Conservation (phyloP, 2,329 filamentous ascomycete species). For the Verticillium zaregamsianum region DNA sequence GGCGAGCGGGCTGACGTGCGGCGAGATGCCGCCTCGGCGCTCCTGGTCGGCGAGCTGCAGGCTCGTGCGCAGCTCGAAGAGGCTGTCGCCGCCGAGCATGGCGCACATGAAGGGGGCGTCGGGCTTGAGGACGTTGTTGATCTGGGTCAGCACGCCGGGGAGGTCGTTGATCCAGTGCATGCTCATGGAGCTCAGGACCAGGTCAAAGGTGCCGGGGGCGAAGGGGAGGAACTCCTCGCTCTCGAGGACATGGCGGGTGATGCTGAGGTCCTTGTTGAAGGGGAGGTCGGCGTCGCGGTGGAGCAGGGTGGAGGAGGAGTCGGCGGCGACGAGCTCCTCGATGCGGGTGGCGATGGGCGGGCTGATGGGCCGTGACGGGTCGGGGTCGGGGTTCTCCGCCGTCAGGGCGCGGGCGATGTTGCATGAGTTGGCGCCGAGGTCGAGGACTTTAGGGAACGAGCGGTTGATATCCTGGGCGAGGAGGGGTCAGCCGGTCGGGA, state of each 20-base stretch:
- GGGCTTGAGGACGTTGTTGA: constrained; percentile 83
- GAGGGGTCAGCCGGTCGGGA: neutral
- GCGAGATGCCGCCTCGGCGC: constrained; percentile 83
- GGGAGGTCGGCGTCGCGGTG: constrained; percentile 72
- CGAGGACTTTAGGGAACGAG: constrained; percentile 76
- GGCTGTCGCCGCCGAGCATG: constrained; percentile 92
- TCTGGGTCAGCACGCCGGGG: constrained; percentile 75
- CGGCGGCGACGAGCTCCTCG: constrained; percentile 70
- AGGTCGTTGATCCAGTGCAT: constrained; percentile 98
- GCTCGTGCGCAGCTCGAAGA: constrained; percentile 90
- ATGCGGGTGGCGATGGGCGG: constrained; percentile 69
- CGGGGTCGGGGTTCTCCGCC: constrained; percentile 61
- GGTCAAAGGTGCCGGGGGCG: constrained; percentile 73
- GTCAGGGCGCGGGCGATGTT: constrained; percentile 84
- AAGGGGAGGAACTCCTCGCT: constrained; percentile 78
- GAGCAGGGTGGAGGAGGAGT: constrained; percentile 73
- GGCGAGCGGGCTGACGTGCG: constrained; percentile 85
- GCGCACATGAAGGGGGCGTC: constrained; percentile 90
- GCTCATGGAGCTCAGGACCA: constrained; percentile 82
- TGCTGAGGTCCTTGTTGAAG: constrained; percentile 70
- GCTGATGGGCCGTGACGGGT: constrained; percentile 48
- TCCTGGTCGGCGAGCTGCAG: constrained; percentile 91
- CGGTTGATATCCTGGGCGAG: constrained; percentile 79
- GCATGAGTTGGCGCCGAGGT: constrained; percentile 93
- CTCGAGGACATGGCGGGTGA: constrained; percentile 71